Evolutionary conservation across 2,329 filamentous ascomycete genomes (phyloP).

Genomic region (Fusarium beomiforme): DNA sequence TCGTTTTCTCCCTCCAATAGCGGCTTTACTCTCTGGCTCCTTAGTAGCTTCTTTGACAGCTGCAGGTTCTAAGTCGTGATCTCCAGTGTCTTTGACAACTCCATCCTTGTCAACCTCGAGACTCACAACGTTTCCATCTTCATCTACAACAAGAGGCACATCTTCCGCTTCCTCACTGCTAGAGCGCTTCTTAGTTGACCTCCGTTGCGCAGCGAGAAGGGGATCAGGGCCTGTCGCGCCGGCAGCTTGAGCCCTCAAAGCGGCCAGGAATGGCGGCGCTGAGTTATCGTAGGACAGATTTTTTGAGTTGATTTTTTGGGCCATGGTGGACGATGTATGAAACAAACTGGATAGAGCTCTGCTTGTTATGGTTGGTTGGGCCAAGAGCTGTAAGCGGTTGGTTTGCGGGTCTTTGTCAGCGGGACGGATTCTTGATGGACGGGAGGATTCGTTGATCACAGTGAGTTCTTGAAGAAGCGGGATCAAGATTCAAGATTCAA

Average conservation of each 20-base stretch:
- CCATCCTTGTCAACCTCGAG: constrained; percentile 59
- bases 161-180: constrained; percentile 80
- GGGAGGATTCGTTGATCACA: constrained; percentile 1
- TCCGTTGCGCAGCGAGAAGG: constrained; percentile 59
- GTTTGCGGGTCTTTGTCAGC: constrained; percentile 29
- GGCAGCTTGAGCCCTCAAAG: constrained; percentile 63
- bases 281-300: constrained; percentile 73
- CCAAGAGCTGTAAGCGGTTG: constrained; percentile 7
- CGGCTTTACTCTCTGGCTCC: constrained; percentile 42
- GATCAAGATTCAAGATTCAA: background rate
- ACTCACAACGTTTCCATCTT: constrained; percentile 71
- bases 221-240: constrained; percentile 62
- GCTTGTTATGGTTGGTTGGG: constrained; percentile 25
- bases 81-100: constrained; percentile 48
- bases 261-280: constrained; percentile 69
- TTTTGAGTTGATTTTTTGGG: constrained; percentile 73
- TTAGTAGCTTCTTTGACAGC: constrained; percentile 47
- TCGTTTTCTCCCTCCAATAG: constrained; percentile 60
- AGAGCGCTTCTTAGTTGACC: constrained; percentile 64
- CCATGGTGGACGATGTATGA: constrained; percentile 48
- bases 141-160: constrained; percentile 78
- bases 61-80: constrained; percentile 32
- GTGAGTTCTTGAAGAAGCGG: constrained; percentile 5
- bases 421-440: background rate
- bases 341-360: background rate